A percentile compares a stretch with the other conserved stretches of the same genome.
These are phyloP conservation scores for Termitomyces sp. DNA, from an alignment of 768 basidiomycete genomes.

Conservation along the genomic window DNA sequence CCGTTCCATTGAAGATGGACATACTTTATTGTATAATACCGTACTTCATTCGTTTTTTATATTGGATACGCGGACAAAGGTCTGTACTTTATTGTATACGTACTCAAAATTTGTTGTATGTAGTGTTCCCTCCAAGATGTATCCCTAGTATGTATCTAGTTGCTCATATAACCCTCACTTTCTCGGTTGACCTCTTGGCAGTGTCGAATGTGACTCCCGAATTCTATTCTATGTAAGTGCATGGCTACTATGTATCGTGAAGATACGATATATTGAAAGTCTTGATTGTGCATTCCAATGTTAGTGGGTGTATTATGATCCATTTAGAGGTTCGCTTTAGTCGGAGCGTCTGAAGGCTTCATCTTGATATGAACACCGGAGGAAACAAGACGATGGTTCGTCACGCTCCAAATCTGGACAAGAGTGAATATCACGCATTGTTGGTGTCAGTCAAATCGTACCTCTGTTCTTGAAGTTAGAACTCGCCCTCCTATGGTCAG, in stretches of 20 bases:
- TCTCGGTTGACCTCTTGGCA: neutral
- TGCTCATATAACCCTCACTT: neutral
- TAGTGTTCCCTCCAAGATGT: neutral
- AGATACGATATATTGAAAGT: neutral
- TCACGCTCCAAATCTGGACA: slow-evolving; percentile 55
- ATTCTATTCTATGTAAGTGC: neutral
- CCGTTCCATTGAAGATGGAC: neutral
- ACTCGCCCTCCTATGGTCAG: slow-evolving; percentile 47
- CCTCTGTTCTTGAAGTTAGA: slow-evolving; percentile 51
- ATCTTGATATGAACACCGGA: slow-evolving; percentile 59
- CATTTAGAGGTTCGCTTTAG: slow-evolving; percentile 26
- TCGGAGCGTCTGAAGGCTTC: slow-evolving; percentile 36
- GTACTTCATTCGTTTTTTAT: neutral
- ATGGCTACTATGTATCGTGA: neutral
- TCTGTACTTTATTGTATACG: neutral
- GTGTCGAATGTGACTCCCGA: neutral
- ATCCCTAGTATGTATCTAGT: neutral
- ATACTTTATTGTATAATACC: neutral
- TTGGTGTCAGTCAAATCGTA: slow-evolving; percentile 16
- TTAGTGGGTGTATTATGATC: neutral
- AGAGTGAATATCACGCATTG: neutral
- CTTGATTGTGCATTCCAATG: neutral
- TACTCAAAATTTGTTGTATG: neutral
- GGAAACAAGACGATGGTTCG: slow-evolving; percentile 48
- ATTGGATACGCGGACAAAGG: no score